phyloP scores from a whole-genome alignment of 164 flowering plant species.

The Magnolia kwangsiensis region DNA sequence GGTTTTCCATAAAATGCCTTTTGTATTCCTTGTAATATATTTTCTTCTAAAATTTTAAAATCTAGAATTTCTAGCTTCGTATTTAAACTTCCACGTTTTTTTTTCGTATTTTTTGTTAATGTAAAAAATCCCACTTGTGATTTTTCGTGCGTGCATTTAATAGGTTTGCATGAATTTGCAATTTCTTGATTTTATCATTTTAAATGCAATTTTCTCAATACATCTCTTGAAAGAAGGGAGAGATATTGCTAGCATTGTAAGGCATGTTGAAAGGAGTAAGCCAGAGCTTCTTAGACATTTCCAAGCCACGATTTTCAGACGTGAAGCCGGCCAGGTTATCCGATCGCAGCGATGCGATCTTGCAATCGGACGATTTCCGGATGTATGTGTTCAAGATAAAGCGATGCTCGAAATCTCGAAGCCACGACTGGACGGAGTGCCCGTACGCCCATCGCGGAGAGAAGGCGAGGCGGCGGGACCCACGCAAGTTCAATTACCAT shows the following conservation, averaged over 20 bases:
- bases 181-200: background rate
- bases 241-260: background rate
- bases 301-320: background rate
- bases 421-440: slow-evolving; percentile 58
- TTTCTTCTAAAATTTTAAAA: too few relatives aligned
- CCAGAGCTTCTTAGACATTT: background rate
- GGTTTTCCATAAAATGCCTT: background rate
- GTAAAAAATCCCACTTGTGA: too few relatives aligned
- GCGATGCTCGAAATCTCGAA: slow-evolving; percentile 28
- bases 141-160: too few relatives aligned
- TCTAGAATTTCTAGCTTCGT: too few relatives aligned
- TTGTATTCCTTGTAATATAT: background rate
- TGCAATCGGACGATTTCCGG: slow-evolving; percentile 41
- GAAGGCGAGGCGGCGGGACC: slow-evolving; percentile 52
- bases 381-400: slow-evolving; percentile 50
- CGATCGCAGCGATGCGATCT: background rate
- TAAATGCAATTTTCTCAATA: background rate
- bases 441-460: slow-evolving; percentile 57
- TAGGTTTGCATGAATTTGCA: background rate
- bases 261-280: slow-evolving; percentile 11
- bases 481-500: slow-evolving; percentile 22
- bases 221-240: background rate
- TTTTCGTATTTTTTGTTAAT: too few relatives aligned
- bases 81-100: too few relatives aligned
- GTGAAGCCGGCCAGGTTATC: background rate